phyloP scores from a whole-genome alignment of 202 grass and related monocot species.

The Schoenoplectus tabernaemontani region DNA sequence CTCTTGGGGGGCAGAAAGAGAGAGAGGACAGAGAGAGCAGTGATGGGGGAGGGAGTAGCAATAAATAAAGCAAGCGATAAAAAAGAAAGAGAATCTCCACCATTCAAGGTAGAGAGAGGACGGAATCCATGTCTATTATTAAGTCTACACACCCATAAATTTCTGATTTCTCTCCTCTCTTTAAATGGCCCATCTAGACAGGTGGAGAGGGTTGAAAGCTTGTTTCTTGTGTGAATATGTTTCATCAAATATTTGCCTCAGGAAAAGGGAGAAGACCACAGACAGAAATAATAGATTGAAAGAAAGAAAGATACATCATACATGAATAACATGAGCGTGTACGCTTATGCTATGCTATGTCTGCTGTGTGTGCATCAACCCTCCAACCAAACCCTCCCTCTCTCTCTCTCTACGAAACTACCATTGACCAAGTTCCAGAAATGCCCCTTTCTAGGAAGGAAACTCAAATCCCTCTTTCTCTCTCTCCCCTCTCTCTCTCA shows the following conservation, averaged over 20 bases:
- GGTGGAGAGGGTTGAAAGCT: not conserved
- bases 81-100: slow-evolving; percentile 20
- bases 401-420: slow-evolving; percentile 31
- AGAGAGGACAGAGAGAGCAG: not conserved
- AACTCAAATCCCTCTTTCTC: slow-evolving; percentile 11
- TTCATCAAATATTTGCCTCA: not conserved
- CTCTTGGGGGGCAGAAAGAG: not conserved
- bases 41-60: not conserved
- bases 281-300: not conserved
- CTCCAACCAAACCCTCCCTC: slow-evolving; percentile 12
- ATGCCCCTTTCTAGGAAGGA: slow-evolving; percentile 29
- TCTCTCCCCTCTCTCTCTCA: not conserved
- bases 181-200: slow-evolving; percentile 8
- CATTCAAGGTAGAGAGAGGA: slow-evolving; percentile 9
- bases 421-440: slow-evolving; percentile 32
- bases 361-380: slow-evolving; percentile 9
- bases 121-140: slow-evolving; percentile 17
- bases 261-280: slow-evolving; percentile 16
- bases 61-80: slow-evolving; percentile 25
- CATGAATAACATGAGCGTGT: not conserved
- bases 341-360: slow-evolving; percentile 14
- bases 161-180: not conserved
- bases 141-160: slow-evolving; percentile 14
- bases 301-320: slow-evolving; percentile 3
- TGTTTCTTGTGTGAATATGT: slow-evolving; percentile 26